Conservation (phyloP, 805 yeast species). For the Wickerhamiella vanderwaltii region DNA sequence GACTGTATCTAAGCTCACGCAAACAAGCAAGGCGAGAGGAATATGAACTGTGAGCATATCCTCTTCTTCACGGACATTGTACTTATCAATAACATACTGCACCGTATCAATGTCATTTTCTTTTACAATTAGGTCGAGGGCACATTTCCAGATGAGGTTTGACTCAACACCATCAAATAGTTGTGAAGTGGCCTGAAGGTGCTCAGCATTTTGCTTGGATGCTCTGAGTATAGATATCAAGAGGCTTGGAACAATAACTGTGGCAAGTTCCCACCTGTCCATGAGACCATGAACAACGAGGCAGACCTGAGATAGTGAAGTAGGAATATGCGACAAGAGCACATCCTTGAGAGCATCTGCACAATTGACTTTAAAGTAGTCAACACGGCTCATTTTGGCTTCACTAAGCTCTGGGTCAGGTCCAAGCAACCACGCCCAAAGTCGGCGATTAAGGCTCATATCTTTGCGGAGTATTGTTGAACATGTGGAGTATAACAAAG, state of each 20-base stretch:
- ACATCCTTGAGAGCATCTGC: slow-evolving; percentile 40
- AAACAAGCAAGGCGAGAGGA: slow-evolving; percentile 49
- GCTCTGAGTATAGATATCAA: slow-evolving; percentile 48
- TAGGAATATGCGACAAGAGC: slow-evolving; percentile 33
- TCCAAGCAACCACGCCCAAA: slow-evolving; percentile 89
- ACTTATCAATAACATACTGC: slow-evolving; percentile 47
- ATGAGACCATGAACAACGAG: slow-evolving; percentile 59
- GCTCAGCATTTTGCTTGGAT: slow-evolving; percentile 20
- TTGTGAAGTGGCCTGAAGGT: slow-evolving; percentile 44
- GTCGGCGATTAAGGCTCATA: slow-evolving; percentile 86
- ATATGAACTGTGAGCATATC: slow-evolving; percentile 69
- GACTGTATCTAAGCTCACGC: slow-evolving; percentile 11
- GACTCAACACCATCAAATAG: slow-evolving; percentile 86
- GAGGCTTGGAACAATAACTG: slow-evolving; percentile 53
- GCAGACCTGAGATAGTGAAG: slow-evolving; percentile 36
- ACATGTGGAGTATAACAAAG: slow-evolving; percentile 50
- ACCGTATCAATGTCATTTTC: slow-evolving; percentile 36
- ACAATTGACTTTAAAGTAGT: slow-evolving; percentile 53
- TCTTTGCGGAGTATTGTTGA: slow-evolving; percentile 63
- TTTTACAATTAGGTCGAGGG: slow-evolving; percentile 33
- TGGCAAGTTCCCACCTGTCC: slow-evolving; percentile 94
- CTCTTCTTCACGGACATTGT: slow-evolving; percentile 73
- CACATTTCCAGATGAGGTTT: slow-evolving; percentile 57
- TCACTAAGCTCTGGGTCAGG: slow-evolving; percentile 38
- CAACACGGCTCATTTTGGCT: slow-evolving; percentile 29